These are phyloP conservation scores for Pezizomycotina sp. DNA, from an alignment of 2,329 filamentous ascomycete genomes.

Conservation along the genomic window DNA sequence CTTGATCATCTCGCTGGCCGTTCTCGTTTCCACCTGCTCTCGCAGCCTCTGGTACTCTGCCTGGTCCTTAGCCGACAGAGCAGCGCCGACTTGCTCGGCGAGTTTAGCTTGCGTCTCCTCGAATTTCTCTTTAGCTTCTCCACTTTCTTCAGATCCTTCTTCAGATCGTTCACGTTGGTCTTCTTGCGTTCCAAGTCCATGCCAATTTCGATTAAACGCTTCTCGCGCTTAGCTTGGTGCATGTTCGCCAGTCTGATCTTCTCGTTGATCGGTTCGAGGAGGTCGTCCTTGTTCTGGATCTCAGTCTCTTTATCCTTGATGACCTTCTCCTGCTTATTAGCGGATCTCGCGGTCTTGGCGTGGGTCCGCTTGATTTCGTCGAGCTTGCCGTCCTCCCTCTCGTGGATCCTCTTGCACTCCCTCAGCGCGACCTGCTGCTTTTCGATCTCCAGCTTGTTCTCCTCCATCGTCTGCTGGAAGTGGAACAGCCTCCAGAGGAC, in stretches of 20 bases:
- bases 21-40: slow-evolving; percentile 67
- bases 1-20: slow-evolving; percentile 63
- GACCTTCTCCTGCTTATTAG: slow-evolving; percentile 63
- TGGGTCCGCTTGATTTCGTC: slow-evolving; percentile 75
- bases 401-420: slow-evolving; percentile 74
- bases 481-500: slow-evolving; percentile 95
- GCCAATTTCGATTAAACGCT: slow-evolving; percentile 51
- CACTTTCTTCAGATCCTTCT: slow-evolving; percentile 66
- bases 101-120: slow-evolving; percentile 74
- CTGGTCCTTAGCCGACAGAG: slow-evolving; percentile 69
- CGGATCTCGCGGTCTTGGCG: slow-evolving; percentile 55
- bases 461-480: slow-evolving; percentile 83
- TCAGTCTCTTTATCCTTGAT: slow-evolving; percentile 77
- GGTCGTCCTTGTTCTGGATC: slow-evolving; percentile 72
- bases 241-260: slow-evolving; percentile 72
- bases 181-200: slow-evolving; percentile 62
- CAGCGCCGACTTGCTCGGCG: slow-evolving; percentile 70
- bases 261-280: slow-evolving; percentile 75
- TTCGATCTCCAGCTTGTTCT: slow-evolving; percentile 76
- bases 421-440: slow-evolving; percentile 90
- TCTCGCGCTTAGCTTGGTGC: no score
- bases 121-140: slow-evolving; percentile 75
- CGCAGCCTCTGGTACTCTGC: slow-evolving; percentile 77
- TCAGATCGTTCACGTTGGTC: slow-evolving; percentile 54
- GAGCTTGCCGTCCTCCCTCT: slow-evolving; percentile 41